phyloP scores from a whole-genome alignment of 495 filamentous ascomycete species.

The Penicillium chermesinum region DNA sequence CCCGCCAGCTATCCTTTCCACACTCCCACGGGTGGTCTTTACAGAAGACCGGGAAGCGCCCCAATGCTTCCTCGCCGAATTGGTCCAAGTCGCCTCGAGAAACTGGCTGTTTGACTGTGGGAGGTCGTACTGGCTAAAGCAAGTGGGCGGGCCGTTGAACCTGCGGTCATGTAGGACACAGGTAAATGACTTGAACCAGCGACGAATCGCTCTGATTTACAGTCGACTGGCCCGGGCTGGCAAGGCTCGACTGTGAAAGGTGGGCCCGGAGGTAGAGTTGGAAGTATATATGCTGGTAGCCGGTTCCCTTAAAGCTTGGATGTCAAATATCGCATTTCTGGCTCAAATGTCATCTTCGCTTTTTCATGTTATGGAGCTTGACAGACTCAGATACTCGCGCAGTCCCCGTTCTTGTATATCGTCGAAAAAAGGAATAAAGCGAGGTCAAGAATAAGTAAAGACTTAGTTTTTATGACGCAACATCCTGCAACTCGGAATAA shows the following conservation, averaged over 20 bases:
- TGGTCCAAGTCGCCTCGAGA: constrained; percentile 30
- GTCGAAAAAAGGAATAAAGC: too few species aligned
- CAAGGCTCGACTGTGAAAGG: constrained; percentile 15
- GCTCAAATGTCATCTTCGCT: too few species aligned
- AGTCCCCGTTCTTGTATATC: too few species aligned
- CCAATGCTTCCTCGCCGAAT: constrained; percentile 32
- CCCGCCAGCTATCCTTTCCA: constrained; percentile 15
- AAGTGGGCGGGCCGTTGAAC: constrained; percentile 29
- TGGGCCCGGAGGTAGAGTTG: neutral
- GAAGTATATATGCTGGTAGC: neutral
- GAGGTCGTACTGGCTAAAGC: constrained; percentile 33
- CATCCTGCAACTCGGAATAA: neutral
- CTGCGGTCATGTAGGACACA: constrained; percentile 23
- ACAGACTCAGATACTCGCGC: too few species aligned
- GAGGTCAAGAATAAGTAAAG: too few species aligned
- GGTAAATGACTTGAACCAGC: constrained; percentile 22
- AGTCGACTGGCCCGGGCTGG: constrained; percentile 5
- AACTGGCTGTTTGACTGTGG: constrained; percentile 38
- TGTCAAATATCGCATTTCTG: too few species aligned
- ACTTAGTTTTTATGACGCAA: neutral
- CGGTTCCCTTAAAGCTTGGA: too few species aligned
- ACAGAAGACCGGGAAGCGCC: constrained; percentile 23
- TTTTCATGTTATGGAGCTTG: too few species aligned
- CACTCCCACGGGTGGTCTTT: constrained; percentile 25
- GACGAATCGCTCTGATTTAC: constrained; percentile 20